Conservation (phyloP, 1,284 basidiomycete genomes). For the Singerocomus inundabilis region DNA sequence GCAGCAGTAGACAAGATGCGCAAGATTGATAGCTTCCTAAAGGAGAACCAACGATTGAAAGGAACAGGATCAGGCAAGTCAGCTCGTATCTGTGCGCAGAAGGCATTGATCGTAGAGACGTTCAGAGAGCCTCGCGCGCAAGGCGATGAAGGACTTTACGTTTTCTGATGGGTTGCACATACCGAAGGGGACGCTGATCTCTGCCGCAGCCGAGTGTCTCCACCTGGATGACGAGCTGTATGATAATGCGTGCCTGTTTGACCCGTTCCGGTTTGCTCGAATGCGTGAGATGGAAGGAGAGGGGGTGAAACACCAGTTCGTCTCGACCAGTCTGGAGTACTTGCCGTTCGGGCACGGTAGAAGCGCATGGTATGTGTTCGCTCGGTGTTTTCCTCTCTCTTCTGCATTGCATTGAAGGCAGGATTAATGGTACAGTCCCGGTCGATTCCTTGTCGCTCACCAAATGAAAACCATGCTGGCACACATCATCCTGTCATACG, state of each 20-base stretch:
- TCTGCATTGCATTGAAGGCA: background rate
- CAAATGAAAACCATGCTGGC: conserved; percentile 32
- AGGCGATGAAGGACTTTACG: conserved; percentile 37
- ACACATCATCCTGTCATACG: conserved; percentile 28
- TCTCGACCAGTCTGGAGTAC: conserved; percentile 15
- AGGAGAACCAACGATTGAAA: conserved; percentile 40
- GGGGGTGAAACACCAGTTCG: conserved; percentile 19
- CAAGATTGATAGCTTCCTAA: conserved; percentile 48
- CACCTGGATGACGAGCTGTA: conserved; percentile 32
- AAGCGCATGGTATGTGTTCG: conserved; percentile 16
- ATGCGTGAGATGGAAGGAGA: conserved; percentile 19
- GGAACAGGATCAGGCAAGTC: conserved; percentile 30
- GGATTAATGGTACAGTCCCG: conserved; percentile 22
- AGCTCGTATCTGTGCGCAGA: background rate
- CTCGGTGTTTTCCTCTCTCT: background rate
- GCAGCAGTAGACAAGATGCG: conserved; percentile 39
- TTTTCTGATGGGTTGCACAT: conserved; percentile 43
- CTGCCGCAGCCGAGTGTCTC: conserved; percentile 21
- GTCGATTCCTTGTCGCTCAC: conserved; percentile 33
- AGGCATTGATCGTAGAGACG: background rate
- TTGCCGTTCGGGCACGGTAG: conserved; percentile 21
- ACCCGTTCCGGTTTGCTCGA: conserved; percentile 34
- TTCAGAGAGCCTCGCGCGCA: conserved; percentile 35
- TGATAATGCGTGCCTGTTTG: conserved; percentile 27
- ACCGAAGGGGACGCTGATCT: conserved; percentile 36